Evolutionary conservation across 2,329 filamentous ascomycete species (phyloP).

Genomic region (Paraphoma chrysanthemicola): DNA sequence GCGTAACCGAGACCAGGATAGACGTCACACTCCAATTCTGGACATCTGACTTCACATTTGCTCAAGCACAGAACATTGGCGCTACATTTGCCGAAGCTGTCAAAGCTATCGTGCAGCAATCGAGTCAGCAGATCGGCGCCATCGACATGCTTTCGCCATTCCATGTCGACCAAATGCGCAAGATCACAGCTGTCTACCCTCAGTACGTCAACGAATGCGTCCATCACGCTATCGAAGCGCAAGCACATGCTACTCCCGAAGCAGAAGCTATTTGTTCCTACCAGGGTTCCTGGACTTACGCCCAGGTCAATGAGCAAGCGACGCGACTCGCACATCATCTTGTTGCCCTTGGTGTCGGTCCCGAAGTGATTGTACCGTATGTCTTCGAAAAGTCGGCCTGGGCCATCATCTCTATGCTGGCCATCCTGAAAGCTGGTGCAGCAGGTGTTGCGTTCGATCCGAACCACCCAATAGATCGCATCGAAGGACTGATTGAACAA

Average conservation of each 20-base stretch:
- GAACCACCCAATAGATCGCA: slow-evolving; percentile 10
- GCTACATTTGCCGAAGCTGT: slow-evolving; percentile 20
- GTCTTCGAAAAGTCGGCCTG: slow-evolving; percentile 24
- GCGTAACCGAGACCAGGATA: slow-evolving; percentile 42
- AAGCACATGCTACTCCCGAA: slow-evolving; percentile 7
- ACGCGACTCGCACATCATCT: slow-evolving; percentile 15
- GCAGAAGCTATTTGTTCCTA: slow-evolving; percentile 15
- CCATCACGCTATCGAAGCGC: background rate
- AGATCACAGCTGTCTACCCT: slow-evolving; percentile 9
- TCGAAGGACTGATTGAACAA: slow-evolving; percentile 9
- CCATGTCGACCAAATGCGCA: slow-evolving; percentile 18
- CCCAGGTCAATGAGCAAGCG: slow-evolving; percentile 12
- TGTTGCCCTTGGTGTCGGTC: slow-evolving; percentile 6
- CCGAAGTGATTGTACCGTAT: slow-evolving; percentile 11
- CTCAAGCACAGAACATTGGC: slow-evolving; percentile 21
- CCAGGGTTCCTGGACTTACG: slow-evolving; percentile 21
- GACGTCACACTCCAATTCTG: slow-evolving; percentile 22
- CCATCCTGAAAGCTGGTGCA: slow-evolving; percentile 50
- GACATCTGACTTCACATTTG: slow-evolving; percentile 15
- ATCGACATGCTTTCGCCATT: slow-evolving; percentile 30
- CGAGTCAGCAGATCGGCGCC: slow-evolving; percentile 6
- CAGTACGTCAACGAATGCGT: slow-evolving; percentile 7
- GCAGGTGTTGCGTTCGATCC: slow-evolving; percentile 43
- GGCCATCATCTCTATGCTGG: slow-evolving; percentile 47
- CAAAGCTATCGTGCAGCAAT: slow-evolving; percentile 32